Evolutionary conservation across 2,329 filamentous ascomycete genomes (phyloP).

Genomic region (Dothistroma septosporum): DNA sequence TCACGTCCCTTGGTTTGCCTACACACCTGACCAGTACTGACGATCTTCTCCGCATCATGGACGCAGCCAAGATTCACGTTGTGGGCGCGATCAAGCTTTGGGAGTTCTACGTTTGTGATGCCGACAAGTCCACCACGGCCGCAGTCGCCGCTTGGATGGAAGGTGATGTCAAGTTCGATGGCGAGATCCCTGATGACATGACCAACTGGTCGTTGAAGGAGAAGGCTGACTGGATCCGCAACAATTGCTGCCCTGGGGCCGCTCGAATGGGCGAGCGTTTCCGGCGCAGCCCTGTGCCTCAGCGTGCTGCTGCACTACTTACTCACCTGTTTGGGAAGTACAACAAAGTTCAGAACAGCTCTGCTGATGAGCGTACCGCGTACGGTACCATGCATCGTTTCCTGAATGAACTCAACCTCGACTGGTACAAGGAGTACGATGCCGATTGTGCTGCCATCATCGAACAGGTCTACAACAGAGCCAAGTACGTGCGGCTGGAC

Average conservation of each 20-base stretch:
- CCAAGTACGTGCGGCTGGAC: conserved; percentile 93
- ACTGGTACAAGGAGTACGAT: conserved; percentile 91
- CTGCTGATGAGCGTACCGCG: conserved; percentile 50
- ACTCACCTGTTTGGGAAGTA: conserved; percentile 66
- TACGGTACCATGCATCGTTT: conserved; percentile 56
- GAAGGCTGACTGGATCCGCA: conserved; percentile 61
- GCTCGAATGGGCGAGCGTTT: conserved; percentile 78
- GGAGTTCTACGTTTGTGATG: conserved; percentile 87
- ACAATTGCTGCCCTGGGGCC: conserved; percentile 65
- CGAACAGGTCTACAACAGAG: conserved; percentile 87
- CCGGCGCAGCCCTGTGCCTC: conserved; percentile 65
- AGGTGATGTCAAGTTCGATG: conserved; percentile 54
- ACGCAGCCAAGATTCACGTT: conserved; percentile 74
- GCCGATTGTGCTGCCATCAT: conserved; percentile 75
- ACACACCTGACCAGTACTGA: conserved; percentile 65
- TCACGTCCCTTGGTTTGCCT: conserved; percentile 68
- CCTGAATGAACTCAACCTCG: conserved; percentile 78
- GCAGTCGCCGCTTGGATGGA: conserved; percentile 68
- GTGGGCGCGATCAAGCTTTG: conserved; percentile 75
- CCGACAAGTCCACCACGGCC: conserved; percentile 65
- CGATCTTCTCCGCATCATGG: conserved; percentile 78
- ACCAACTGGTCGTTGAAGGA: conserved; percentile 54
- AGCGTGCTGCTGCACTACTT: conserved; percentile 64
- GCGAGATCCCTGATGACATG: conserved; percentile 51
- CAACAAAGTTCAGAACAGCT: conserved; percentile 49